phyloP scores from a whole-genome alignment of 2,329 filamentous ascomycete species.

The Corynespora cassiicola region DNA sequence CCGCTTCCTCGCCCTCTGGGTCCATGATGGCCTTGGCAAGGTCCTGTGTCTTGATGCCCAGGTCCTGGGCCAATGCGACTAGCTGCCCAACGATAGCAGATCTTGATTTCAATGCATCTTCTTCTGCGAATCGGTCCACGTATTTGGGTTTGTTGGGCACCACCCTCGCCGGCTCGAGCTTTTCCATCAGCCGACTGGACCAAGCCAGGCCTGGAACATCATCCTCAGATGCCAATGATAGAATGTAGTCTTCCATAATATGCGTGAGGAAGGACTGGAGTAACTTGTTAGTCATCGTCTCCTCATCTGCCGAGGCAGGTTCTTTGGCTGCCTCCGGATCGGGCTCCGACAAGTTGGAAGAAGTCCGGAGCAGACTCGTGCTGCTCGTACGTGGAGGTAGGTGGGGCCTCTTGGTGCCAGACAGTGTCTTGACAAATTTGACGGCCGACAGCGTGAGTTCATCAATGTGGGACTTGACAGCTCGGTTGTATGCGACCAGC shows the following conservation, averaged over 20 bases:
- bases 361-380: slow-evolving; percentile 48
- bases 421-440: slow-evolving; percentile 73
- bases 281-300: slow-evolving; percentile 67
- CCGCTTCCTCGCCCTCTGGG: slow-evolving; percentile 46
- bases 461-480: slow-evolving; percentile 60
- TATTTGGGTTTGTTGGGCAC: slow-evolving; percentile 68
- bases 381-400: slow-evolving; percentile 65
- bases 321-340: slow-evolving; percentile 64
- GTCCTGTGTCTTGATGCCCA: slow-evolving; percentile 57
- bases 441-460: slow-evolving; percentile 74
- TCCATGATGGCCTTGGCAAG: slow-evolving; percentile 54
- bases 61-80: slow-evolving; percentile 69
- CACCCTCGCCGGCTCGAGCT: slow-evolving; percentile 68
- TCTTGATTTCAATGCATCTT: slow-evolving; percentile 65
- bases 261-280: slow-evolving; percentile 81
- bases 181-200: slow-evolving; percentile 69
- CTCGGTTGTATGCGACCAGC: slow-evolving; percentile 68
- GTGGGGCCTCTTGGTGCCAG: slow-evolving; percentile 70
- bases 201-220: slow-evolving; percentile 58
- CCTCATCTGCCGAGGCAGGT: slow-evolving; percentile 59
- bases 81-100: slow-evolving; percentile 76
- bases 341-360: slow-evolving; percentile 48
- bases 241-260: slow-evolving; percentile 75
- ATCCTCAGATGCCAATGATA: slow-evolving; percentile 52
- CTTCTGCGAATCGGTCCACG: slow-evolving; percentile 69